Conservation (phyloP, 345 rosid genomes). For the Excoecaria cochinchinensis region DNA sequence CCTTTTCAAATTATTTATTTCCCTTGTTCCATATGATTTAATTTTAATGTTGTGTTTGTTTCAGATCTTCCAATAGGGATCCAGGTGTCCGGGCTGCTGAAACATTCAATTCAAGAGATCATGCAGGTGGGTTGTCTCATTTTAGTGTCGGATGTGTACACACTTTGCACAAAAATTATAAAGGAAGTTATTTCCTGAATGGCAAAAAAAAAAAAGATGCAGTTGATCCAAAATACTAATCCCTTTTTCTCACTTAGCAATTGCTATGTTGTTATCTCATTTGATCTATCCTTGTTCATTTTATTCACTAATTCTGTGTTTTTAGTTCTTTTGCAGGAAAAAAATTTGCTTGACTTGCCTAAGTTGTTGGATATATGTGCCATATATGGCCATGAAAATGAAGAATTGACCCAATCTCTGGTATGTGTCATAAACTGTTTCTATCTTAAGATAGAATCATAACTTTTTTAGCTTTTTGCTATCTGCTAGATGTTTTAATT, state of each 20-base stretch:
- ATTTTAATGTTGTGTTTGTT: not conserved
- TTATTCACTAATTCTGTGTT: slow-evolving; percentile 45
- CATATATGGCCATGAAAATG: slow-evolving; percentile 90
- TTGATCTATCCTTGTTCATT: slow-evolving; percentile 17
- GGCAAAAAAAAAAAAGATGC: not conserved
- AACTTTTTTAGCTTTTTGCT: not conserved
- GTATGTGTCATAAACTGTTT: slow-evolving; percentile 33
- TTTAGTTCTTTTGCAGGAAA: slow-evolving; percentile 94
- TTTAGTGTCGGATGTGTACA: not conserved
- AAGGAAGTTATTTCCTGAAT: not conserved
- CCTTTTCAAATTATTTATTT: not conserved
- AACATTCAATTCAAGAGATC: slow-evolving; percentile 68
- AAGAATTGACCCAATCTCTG: slow-evolving; percentile 68
- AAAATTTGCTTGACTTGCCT: slow-evolving; percentile 81
- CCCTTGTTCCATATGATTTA: not conserved
- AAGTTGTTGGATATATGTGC: slow-evolving; percentile 91
- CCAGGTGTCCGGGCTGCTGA: slow-evolving; percentile 76
- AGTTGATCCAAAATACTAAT: too few species aligned
- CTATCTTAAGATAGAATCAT: not conserved
- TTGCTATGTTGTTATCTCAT: not conserved
- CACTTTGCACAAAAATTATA: not conserved
- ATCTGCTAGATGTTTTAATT: not conserved
- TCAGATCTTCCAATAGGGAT: slow-evolving; percentile 87
- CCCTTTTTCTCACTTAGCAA: not conserved
- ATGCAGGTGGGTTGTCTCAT: slow-evolving; percentile 53